These are phyloP conservation scores for Grifola frondosa DNA, from an alignment of 1,284 basidiomycete species.

Conservation along the genomic window DNA sequence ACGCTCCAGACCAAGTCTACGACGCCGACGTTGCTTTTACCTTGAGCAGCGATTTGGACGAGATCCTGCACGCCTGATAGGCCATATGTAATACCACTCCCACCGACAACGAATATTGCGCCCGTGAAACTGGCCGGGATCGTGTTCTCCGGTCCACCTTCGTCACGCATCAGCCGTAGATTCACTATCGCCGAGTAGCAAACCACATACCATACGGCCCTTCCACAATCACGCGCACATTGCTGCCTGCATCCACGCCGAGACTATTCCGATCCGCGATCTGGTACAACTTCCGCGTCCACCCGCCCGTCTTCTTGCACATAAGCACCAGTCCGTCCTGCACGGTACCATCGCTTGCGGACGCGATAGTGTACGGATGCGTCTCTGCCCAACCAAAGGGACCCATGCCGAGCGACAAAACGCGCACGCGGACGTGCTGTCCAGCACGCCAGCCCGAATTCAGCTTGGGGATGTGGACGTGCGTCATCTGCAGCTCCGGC, in stretches of 20 bases:
- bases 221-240: conserved; percentile 62
- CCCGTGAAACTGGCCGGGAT: conserved; percentile 65
- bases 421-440: conserved; percentile 75
- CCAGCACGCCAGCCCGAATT: conserved; percentile 80
- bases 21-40: not conserved
- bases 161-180: too few species aligned
- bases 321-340: conserved; percentile 58
- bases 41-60: too few species aligned
- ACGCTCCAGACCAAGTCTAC: too few species aligned
- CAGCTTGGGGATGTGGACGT: conserved; percentile 54
- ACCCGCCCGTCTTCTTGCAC: conserved; percentile 62
- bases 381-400: conserved; percentile 56
- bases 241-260: conserved; percentile 33
- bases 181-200: too few species aligned
- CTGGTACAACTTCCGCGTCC: conserved; percentile 62
- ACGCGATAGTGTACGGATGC: conserved; percentile 81
- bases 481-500: conserved; percentile 56
- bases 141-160: conserved; percentile 63
- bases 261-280: conserved; percentile 43
- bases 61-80: conserved; percentile 66
- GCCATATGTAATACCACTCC: conserved; percentile 72
- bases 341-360: conserved; percentile 29
- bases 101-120: conserved; percentile 66
- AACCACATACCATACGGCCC: conserved; percentile 71
- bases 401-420: conserved; percentile 58